Evolutionary conservation across 805 yeast species (phyloP).

Genomic region (Saccharomycodes ludwigii): DNA sequence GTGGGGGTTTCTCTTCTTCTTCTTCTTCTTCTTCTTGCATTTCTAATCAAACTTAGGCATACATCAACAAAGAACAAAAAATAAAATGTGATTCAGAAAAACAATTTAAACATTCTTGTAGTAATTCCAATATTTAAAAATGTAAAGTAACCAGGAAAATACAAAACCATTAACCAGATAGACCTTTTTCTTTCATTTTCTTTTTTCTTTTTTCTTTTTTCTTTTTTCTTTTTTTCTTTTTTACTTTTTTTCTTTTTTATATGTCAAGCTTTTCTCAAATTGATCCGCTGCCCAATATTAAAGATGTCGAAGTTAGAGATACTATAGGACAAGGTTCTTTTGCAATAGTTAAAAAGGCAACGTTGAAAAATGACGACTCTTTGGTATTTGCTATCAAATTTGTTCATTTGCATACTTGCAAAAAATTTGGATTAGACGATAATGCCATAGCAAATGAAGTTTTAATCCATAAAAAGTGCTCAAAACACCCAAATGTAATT

Average conservation of each 20-base stretch:
- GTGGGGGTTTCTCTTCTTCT: no score
- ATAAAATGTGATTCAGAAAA: no score
- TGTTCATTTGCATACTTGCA: constrained; percentile 31
- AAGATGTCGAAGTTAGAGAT: constrained; percentile 33
- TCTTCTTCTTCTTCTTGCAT: no score
- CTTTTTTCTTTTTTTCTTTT: not conserved
- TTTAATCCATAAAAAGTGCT: constrained; percentile 44
- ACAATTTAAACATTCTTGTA: no score
- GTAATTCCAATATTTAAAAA: no score
- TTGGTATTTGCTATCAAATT: constrained; percentile 46
- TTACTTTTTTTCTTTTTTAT: constrained; percentile 1
- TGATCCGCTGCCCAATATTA: constrained; percentile 36
- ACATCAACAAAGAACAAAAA: no score
- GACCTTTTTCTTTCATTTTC: no score
- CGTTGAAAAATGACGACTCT: constrained; percentile 23
- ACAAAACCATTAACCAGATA: no score
- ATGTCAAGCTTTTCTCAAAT: constrained; percentile 29
- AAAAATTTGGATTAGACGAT: constrained; percentile 24
- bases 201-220: not conserved
- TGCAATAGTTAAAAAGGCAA: constrained; percentile 48
- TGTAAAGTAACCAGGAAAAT: no score
- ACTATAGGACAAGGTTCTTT: constrained; percentile 60
- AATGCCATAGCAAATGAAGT: constrained; percentile 41
- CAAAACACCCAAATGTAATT: constrained; percentile 48
- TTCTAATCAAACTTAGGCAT: no score